A percentile compares a stretch with the other conserved stretches of the same genome.
phyloP scores from a whole-genome alignment of 2,329 filamentous ascomycete genomes.

The Fusarium haematococcum region DNA sequence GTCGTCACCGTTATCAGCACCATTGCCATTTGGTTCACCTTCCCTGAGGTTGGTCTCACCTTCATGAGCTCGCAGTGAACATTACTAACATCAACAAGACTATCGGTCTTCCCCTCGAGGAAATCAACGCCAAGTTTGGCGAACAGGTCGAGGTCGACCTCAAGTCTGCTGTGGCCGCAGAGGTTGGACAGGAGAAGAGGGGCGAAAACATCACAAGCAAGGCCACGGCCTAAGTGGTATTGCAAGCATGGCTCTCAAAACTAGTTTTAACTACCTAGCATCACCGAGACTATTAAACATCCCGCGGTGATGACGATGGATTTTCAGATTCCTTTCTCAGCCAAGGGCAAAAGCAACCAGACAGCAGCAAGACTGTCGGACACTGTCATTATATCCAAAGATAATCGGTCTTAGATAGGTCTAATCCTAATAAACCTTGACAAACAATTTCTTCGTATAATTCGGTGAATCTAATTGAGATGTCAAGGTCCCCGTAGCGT shows the following conservation, averaged over 20 bases:
- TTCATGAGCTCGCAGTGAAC: too few species aligned
- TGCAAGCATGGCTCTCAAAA: not conserved
- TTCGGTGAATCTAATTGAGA: too few species aligned
- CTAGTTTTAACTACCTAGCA: not conserved
- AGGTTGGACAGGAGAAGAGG: constrained; percentile 8
- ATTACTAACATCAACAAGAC: not conserved
- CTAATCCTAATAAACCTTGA: not conserved
- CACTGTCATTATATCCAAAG: not conserved
- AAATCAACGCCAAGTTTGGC: constrained; percentile 33
- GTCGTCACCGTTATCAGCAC: constrained; percentile 24
- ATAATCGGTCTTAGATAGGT: not conserved
- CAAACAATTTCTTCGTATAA: too few species aligned
- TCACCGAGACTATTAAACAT: not conserved
- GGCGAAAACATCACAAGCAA: not conserved
- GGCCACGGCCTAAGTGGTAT: not conserved
- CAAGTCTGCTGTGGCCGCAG: constrained; percentile 17
- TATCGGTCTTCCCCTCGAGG: constrained; percentile 24
- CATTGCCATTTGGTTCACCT: constrained; percentile 44
- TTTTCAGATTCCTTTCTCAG: not conserved
- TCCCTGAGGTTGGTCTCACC: constrained; percentile 18
- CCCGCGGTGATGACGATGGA: not conserved
- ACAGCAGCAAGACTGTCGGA: not conserved
- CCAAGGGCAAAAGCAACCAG: not conserved
- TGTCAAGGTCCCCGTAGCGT: too few species aligned
- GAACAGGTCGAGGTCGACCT: constrained; percentile 30